Conservation (phyloP, 1,284 basidiomycete species). For the Cryptococcus sp. region DNA sequence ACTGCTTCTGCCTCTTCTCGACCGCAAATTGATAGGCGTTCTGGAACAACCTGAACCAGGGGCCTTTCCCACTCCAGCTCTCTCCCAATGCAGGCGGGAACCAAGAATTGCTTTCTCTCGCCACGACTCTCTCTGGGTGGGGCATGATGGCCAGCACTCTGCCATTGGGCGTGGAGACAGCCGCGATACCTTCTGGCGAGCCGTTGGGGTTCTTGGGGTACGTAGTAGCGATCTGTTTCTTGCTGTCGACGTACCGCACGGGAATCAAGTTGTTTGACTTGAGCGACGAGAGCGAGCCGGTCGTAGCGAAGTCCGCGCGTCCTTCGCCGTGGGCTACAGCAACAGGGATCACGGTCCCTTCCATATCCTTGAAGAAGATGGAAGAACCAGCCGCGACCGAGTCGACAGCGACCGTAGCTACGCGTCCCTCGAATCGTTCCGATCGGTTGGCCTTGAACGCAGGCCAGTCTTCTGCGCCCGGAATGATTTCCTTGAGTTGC, state of each 20-base stretch:
- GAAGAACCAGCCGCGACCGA: constrained; percentile 61
- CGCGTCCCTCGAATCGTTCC: constrained; percentile 88
- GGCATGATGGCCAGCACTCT: constrained; percentile 95
- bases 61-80: constrained; percentile 72
- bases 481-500: constrained; percentile 81
- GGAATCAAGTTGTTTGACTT: constrained; percentile 63
- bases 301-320: constrained; percentile 67
- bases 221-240: constrained; percentile 65
- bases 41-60: constrained; percentile 96
- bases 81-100: constrained; percentile 64
- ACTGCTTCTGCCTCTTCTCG: constrained; percentile 18
- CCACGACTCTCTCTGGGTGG: constrained; percentile 80
- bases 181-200: constrained; percentile 80
- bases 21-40: constrained; percentile 64
- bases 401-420: constrained; percentile 74
- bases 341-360: constrained; percentile 80
- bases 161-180: constrained; percentile 80
- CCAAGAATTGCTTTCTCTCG: constrained; percentile 83
- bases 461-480: constrained; percentile 84
- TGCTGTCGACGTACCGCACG: constrained; percentile 73
- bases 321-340: constrained; percentile 97
- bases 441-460: constrained; percentile 85
- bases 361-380: constrained; percentile 88
- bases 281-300: constrained; percentile 56
- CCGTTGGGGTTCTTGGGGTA: constrained; percentile 98